These are phyloP conservation scores for Aspergillus sparsus DNA, from an alignment of 495 filamentous ascomycete species.

Conservation along the genomic window DNA sequence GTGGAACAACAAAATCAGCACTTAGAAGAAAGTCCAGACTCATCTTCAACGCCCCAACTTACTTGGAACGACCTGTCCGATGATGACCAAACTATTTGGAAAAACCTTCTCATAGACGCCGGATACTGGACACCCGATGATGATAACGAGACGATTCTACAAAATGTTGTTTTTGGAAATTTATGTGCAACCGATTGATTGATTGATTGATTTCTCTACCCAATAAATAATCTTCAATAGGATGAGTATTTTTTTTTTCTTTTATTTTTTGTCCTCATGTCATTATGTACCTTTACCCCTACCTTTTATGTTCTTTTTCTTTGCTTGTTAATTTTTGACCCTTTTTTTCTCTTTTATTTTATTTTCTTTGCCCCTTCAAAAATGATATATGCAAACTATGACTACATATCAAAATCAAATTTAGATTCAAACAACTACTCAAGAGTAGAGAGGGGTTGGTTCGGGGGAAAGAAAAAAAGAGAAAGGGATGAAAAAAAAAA, in stretches of 20 bases:
- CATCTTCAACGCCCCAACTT: constrained; percentile 30
- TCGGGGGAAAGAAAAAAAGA: not conserved
- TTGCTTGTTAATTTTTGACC: no score
- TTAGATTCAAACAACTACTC: no score
- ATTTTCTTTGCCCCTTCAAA: no score
- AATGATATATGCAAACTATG: no score
- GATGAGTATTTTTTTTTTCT: not conserved
- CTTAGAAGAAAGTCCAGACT: not conserved
- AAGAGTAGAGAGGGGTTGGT: not conserved
- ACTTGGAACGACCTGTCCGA: constrained; percentile 67
- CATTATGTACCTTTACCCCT: no score
- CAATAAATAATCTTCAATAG: not conserved
- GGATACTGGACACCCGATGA: constrained; percentile 73
- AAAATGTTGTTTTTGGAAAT: constrained; percentile 74
- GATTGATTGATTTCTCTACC: not conserved
- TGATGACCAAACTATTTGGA: constrained; percentile 66
- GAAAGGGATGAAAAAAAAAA: not conserved
- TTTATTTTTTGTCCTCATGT: no score
- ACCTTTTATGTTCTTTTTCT: no score
- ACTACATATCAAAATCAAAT: no score
- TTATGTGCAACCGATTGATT: constrained; percentile 46
- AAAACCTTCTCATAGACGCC: constrained; percentile 62
- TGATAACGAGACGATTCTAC: constrained; percentile 61
- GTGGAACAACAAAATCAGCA: constrained; percentile 12
- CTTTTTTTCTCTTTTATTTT: no score